Evolutionary conservation across 2,329 filamentous ascomycete species (phyloP).

Genomic region (Colletotrichum scovillei): DNA sequence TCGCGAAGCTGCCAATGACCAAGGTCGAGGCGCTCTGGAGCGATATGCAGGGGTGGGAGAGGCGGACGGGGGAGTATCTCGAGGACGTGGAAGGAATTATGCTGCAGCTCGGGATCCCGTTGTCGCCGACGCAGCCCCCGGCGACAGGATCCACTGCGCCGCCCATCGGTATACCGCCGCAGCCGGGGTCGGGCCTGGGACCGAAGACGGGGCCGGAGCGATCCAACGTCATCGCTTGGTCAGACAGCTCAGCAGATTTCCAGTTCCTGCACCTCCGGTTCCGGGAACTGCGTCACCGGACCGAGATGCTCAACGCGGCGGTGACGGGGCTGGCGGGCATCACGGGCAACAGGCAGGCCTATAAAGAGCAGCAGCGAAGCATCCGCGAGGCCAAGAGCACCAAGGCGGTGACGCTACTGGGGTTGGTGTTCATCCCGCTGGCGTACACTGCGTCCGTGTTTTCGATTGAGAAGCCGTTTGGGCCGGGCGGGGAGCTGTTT

Average conservation of each 20-base stretch:
- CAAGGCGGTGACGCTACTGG: conserved; percentile 40
- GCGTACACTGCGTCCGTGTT: conserved; percentile 39
- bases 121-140: conserved; percentile 17
- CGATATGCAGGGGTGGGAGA: conserved; percentile 41
- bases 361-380: conserved; percentile 39
- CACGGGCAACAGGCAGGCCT: conserved; percentile 40
- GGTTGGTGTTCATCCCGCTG: conserved; percentile 40
- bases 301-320: conserved; percentile 39
- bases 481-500: conserved; percentile 36
- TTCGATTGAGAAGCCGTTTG: conserved; percentile 39
- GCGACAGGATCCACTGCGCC: background rate
- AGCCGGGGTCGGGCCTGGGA: background rate
- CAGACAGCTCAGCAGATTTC: conserved; percentile 37
- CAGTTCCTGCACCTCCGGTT: conserved; percentile 39
- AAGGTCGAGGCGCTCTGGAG: conserved; percentile 42
- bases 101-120: conserved; percentile 40
- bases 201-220: background rate
- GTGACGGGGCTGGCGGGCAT: conserved; percentile 40
- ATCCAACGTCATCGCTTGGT: conserved; percentile 21
- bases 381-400: conserved; percentile 41
- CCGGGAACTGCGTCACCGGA: conserved; percentile 39
- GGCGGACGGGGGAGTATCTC: conserved; percentile 41
- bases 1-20: conserved; percentile 36
- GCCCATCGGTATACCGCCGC: background rate
- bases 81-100: conserved; percentile 41